These are phyloP conservation scores for Candida tetrigidarum DNA, from an alignment of 1,139 yeast genomes.

Conservation along the genomic window DNA sequence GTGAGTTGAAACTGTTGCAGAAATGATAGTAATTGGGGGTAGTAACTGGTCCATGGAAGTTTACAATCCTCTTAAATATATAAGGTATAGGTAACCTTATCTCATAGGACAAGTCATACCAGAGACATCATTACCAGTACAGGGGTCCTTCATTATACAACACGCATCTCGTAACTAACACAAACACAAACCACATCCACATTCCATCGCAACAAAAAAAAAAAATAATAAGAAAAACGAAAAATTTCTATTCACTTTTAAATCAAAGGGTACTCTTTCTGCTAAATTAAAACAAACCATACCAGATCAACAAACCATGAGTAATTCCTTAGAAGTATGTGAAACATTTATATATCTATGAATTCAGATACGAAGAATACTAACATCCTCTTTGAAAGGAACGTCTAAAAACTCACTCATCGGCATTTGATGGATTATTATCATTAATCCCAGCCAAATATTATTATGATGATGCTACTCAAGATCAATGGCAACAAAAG, in stretches of 20 bases:
- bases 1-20: background rate
- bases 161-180: too few relatives aligned
- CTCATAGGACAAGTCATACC: too few relatives aligned
- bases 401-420: constrained; percentile 80
- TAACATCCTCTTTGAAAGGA: constrained; percentile 52
- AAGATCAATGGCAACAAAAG: constrained; percentile 89
- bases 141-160: too few relatives aligned
- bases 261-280: too few relatives aligned
- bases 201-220: constrained; percentile 6
- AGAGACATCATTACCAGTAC: too few relatives aligned
- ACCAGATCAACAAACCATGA: constrained; percentile 9
- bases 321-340: constrained; percentile 49
- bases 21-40: background rate
- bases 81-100: too few relatives aligned
- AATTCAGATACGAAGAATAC: too few relatives aligned
- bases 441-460: constrained; percentile 94
- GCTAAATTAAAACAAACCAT: too few relatives aligned
- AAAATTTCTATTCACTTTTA: constrained; percentile 1
- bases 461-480: constrained; percentile 79
- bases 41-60: too few relatives aligned
- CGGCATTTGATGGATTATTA: constrained; percentile 87
- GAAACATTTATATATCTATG: too few relatives aligned
- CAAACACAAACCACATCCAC: background rate
- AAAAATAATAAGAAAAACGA: constrained; percentile 4
- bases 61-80: too few relatives aligned